Evolutionary conservation across 2,329 filamentous ascomycete species (phyloP).

Genomic region (Blastomyces gilchristii): DNA sequence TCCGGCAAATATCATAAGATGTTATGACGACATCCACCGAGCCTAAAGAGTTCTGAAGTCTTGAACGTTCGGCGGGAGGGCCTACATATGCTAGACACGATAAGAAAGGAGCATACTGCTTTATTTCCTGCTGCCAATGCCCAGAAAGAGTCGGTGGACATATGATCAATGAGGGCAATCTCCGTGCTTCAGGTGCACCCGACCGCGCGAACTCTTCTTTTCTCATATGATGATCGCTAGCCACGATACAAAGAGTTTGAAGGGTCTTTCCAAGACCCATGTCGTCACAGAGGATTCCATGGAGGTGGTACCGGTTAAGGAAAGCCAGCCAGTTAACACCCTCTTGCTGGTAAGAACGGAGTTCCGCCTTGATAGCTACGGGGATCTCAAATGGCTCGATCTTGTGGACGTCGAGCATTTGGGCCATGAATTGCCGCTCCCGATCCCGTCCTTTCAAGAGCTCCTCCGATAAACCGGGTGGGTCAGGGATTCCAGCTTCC

Average conservation of each 20-base stretch:
- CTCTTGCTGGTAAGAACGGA: slow-evolving; percentile 95
- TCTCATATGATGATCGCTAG: slow-evolving; percentile 89
- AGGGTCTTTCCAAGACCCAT: slow-evolving; percentile 98
- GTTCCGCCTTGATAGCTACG: slow-evolving; percentile 90
- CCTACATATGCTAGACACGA: slow-evolving; percentile 85
- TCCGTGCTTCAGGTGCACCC: slow-evolving; percentile 63
- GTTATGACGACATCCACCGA: slow-evolving; percentile 90
- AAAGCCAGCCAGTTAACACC: slow-evolving; percentile 98
- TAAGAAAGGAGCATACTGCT: slow-evolving; percentile 89
- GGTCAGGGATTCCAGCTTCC: slow-evolving; percentile 93
- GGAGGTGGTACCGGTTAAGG: slow-evolving; percentile 93
- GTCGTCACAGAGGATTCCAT: slow-evolving; percentile 96
- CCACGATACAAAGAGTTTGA: slow-evolving; percentile 94
- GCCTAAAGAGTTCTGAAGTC: slow-evolving; percentile 57
- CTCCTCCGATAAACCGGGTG: slow-evolving; percentile 80
- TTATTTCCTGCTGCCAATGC: slow-evolving; percentile 98
- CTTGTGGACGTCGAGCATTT: slow-evolving; percentile 93
- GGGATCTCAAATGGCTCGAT: slow-evolving; percentile 89
- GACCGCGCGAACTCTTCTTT: slow-evolving; percentile 84
- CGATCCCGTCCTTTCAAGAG: slow-evolving; percentile 82
- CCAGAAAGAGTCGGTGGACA: slow-evolving; percentile 93
- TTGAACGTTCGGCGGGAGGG: slow-evolving; percentile 67
- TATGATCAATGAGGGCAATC: slow-evolving; percentile 82
- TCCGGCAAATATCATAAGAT: slow-evolving; percentile 95
- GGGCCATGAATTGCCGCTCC: slow-evolving; percentile 90